Conservation (phyloP, 768 basidiomycete species). For the Hericium rajendrae region DNA sequence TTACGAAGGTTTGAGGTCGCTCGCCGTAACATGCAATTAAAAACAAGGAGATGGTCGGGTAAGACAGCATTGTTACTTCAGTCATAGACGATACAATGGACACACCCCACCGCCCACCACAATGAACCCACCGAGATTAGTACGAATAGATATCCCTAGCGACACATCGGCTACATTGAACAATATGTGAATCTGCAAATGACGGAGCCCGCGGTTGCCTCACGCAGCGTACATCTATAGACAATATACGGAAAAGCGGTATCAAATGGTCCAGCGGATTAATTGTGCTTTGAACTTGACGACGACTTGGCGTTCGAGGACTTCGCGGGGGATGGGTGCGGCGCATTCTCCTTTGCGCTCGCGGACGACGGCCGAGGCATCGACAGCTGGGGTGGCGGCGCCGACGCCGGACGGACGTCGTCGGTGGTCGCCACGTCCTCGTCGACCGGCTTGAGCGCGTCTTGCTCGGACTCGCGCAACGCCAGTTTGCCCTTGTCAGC, state of each 20-base stretch:
- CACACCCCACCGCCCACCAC: background rate
- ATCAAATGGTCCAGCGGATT: background rate
- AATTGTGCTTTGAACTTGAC: constrained; percentile 6
- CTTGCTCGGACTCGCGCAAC: constrained; percentile 25
- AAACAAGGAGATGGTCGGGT: no score
- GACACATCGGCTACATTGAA: no score
- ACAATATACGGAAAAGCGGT: background rate
- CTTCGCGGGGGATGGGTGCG: constrained; percentile 2
- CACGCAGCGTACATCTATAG: background rate
- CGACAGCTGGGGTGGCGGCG: constrained; percentile 7
- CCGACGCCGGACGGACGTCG: background rate
- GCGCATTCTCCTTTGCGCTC: constrained; percentile 18
- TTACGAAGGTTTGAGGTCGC: no score
- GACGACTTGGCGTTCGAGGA: constrained; percentile 1
- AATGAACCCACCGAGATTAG: background rate
- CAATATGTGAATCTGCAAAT: background rate
- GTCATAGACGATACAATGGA: background rate
- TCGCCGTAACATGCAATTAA: no score
- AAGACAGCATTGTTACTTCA: no score
- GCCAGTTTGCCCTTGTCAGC: background rate
- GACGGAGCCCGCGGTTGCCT: background rate
- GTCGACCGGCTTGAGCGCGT: constrained; percentile 75
- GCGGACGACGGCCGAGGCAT: constrained; percentile 10
- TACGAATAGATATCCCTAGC: background rate
- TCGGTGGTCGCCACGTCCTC: constrained; percentile 24